phyloP scores from a whole-genome alignment of 1,284 basidiomycete species.

The Ustilago loliicola region DNA sequence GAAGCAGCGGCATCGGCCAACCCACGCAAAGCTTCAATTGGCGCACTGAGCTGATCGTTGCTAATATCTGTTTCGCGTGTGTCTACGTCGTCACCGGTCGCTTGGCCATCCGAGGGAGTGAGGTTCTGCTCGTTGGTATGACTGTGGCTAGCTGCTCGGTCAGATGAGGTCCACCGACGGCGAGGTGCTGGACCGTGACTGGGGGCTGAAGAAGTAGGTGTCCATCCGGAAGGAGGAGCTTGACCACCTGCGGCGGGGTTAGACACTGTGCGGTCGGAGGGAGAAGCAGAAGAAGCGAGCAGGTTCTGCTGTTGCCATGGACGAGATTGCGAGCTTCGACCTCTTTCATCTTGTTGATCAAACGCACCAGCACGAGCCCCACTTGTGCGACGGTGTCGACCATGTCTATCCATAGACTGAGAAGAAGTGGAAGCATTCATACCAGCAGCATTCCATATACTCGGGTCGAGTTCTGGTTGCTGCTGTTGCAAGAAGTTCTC shows the following conservation, averaged over 20 bases:
- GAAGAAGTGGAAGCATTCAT: conserved; percentile 17
- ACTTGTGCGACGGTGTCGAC: conserved; percentile 10
- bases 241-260: background rate
- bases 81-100: conserved; percentile 22
- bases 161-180: conserved; percentile 35
- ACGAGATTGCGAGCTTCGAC: conserved; percentile 5
- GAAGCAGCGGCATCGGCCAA: conserved; percentile 92
- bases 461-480: conserved; percentile 13
- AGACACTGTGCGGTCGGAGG: conserved; percentile 6
- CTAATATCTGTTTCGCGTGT: conserved; percentile 48
- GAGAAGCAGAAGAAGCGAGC: conserved; percentile 13
- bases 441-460: conserved; percentile 19
- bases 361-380: conserved; percentile 12
- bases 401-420: background rate
- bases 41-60: conserved; percentile 75
- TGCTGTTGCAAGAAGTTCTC: conserved; percentile 25
- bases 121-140: conserved; percentile 27
- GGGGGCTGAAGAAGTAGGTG: conserved; percentile 17
- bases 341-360: conserved; percentile 21
- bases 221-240: conserved; percentile 23
- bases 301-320: conserved; percentile 24
- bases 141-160: conserved; percentile 30
- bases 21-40: conserved; percentile 91
- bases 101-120: conserved; percentile 29
- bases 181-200: conserved; percentile 18